These are phyloP conservation scores for Crithidia sp. DNA, from an alignment of 208 protist species.

Conservation along the genomic window DNA sequence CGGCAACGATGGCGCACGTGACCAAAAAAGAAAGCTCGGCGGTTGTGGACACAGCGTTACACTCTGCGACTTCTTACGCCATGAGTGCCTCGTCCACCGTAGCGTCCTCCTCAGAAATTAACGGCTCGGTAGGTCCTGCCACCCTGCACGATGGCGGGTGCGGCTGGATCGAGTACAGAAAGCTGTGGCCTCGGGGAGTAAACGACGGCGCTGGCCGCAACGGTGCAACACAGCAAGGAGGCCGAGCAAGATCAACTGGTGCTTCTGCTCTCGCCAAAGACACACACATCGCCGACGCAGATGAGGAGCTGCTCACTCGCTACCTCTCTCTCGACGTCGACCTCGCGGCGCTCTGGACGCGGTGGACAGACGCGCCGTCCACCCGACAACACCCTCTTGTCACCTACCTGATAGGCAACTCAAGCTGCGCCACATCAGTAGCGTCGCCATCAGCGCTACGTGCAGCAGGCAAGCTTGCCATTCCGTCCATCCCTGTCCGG, in stretches of 20 bases:
- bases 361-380: constrained; percentile 61
- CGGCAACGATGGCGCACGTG: background rate
- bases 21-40: too few relatives aligned
- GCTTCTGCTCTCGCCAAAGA: too few relatives aligned
- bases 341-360: constrained; percentile 49
- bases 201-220: too few relatives aligned
- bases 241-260: too few relatives aligned
- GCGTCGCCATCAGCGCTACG: too few relatives aligned
- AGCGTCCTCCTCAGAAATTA: too few relatives aligned
- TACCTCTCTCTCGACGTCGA: constrained; percentile 81
- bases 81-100: too few relatives aligned
- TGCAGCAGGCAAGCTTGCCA: background rate
- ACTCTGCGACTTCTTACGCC: too few relatives aligned
- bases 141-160: background rate
- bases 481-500: constrained; percentile 38
- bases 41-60: too few relatives aligned
- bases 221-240: too few relatives aligned
- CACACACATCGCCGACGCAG: background rate
- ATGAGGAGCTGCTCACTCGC: constrained; percentile 45
- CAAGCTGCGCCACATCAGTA: background rate
- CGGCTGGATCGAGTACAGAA: constrained; percentile 10
- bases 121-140: background rate
- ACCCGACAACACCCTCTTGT: constrained; percentile 64
- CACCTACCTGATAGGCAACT: constrained; percentile 30
- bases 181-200: constrained; percentile 3